Conservation (phyloP, 1,284 basidiomycete species). For the Cutaneotrichosporon spelunceum region DNA sequence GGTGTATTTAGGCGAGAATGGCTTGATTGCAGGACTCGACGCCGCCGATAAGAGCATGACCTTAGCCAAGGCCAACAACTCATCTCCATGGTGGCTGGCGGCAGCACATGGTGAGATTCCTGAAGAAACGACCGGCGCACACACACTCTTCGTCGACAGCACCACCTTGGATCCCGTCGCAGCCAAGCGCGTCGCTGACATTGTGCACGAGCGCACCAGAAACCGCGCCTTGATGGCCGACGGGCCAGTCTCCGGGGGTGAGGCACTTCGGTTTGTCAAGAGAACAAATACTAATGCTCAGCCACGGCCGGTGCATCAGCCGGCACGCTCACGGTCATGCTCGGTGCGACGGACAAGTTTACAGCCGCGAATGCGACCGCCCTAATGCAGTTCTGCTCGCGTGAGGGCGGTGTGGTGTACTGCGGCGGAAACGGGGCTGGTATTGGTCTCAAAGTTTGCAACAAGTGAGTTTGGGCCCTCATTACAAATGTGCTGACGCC, state of each 20-base stretch:
- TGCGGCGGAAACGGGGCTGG: slow-evolving; percentile 44
- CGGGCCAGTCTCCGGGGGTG: slow-evolving; percentile 46
- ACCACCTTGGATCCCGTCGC: slow-evolving; percentile 46
- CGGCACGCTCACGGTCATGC: slow-evolving; percentile 45
- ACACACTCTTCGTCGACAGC: slow-evolving; percentile 46
- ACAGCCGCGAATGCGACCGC: slow-evolving; percentile 36
- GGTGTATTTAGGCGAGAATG: slow-evolving; percentile 45
- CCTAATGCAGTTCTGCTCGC: slow-evolving; percentile 39
- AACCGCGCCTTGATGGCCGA: slow-evolving; percentile 40
- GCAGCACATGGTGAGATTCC: too few relatives aligned
- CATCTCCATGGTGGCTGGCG: too few relatives aligned
- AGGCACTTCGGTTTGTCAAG: slow-evolving; percentile 15
- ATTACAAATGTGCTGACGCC: too few relatives aligned
- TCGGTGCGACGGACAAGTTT: slow-evolving; percentile 32
- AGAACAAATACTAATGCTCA: slow-evolving; percentile 6
- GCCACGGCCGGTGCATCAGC: slow-evolving; percentile 38
- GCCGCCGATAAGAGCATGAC: slow-evolving; percentile 53
- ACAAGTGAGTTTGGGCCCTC: slow-evolving; percentile 37
- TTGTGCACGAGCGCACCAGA: slow-evolving; percentile 30
- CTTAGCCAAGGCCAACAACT: too few relatives aligned
- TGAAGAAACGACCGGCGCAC: slow-evolving; percentile 31
- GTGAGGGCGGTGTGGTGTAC: slow-evolving; percentile 35
- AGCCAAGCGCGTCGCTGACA: slow-evolving; percentile 32
- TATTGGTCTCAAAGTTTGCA: slow-evolving; percentile 45
- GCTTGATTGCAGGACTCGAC: slow-evolving; percentile 48